Percentiles rank a stretch among this genome's conserved stretches.
These are phyloP conservation scores for Scutellaria galericulata DNA, from an alignment of 257 asterid genomes.

Conservation along the genomic window DNA sequence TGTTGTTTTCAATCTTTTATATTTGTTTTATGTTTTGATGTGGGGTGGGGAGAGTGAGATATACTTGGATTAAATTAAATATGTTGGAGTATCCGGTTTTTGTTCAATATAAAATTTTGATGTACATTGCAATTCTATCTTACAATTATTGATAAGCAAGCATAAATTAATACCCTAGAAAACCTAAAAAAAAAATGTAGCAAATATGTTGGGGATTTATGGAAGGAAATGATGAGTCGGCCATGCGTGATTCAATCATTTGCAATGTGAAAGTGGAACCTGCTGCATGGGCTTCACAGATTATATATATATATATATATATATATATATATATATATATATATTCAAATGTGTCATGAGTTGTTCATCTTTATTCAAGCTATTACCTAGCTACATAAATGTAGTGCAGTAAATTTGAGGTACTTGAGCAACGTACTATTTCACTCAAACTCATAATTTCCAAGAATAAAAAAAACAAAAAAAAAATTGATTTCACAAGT, in stretches of 20 bases:
- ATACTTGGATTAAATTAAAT: too few relatives aligned
- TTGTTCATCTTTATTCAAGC: background rate
- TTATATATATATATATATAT: too few relatives aligned
- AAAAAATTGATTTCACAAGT: too few relatives aligned
- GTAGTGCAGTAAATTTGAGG: too few relatives aligned
- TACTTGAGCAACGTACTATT: too few relatives aligned
- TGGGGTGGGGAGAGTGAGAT: too few relatives aligned
- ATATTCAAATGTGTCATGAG: slow-evolving; percentile 17
- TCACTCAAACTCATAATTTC: too few relatives aligned
- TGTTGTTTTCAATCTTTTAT: slow-evolving; percentile 1
- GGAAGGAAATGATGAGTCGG: slow-evolving; percentile 31
- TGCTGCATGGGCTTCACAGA: slow-evolving; percentile 20
- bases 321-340: too few relatives aligned
- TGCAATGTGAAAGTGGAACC: slow-evolving; percentile 29
- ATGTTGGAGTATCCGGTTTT: background rate
- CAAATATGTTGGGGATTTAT: slow-evolving; percentile 9
- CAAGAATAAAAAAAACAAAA: too few relatives aligned
- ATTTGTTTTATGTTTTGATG: background rate
- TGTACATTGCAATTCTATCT: background rate
- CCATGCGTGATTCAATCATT: slow-evolving; percentile 37
- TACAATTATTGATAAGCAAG: background rate
- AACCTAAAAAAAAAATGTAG: background rate
- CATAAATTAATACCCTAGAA: background rate
- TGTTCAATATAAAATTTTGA: background rate
- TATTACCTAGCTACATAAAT: too few relatives aligned